Percentiles rank a stretch among this genome's conserved stretches.
phyloP scores from a whole-genome alignment of 768 basidiomycete species.

The Suillus bovinus region DNA sequence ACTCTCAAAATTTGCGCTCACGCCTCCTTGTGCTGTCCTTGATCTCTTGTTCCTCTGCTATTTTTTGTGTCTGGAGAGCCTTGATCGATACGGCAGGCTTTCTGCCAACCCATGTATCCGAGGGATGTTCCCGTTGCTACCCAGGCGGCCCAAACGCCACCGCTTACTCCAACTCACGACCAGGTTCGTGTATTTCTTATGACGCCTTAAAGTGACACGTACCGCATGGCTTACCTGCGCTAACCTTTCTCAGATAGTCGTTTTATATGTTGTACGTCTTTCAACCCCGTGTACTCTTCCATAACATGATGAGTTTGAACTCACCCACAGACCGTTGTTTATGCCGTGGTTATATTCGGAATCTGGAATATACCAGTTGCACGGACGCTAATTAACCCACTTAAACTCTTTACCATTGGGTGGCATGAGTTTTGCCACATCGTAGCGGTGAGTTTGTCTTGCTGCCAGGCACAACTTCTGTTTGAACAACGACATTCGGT shows the following conservation, averaged over 20 bases:
- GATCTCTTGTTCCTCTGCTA: slow-evolving; percentile 14
- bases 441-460: slow-evolving; percentile 53
- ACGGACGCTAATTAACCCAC: slow-evolving; percentile 75
- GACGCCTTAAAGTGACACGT: slow-evolving; percentile 18
- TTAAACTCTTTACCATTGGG: slow-evolving; percentile 86
- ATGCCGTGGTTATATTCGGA: slow-evolving; percentile 83
- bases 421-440: slow-evolving; percentile 91
- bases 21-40: slow-evolving; percentile 14
- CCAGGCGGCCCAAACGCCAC: slow-evolving; percentile 36
- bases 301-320: slow-evolving; percentile 12
- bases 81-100: slow-evolving; percentile 26
- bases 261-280: slow-evolving; percentile 70
- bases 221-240: slow-evolving; percentile 23
- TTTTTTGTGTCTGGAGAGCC: slow-evolving; percentile 8
- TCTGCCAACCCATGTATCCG: slow-evolving; percentile 34
- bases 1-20: slow-evolving; percentile 21
- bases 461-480: slow-evolving; percentile 8
- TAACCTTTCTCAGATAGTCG: slow-evolving; percentile 53
- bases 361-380: slow-evolving; percentile 86
- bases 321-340: slow-evolving; percentile 68
- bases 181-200: slow-evolving; percentile 50
- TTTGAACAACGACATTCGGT: neutral
- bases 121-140: slow-evolving; percentile 34
- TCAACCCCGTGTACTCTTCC: slow-evolving; percentile 13
- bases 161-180: slow-evolving; percentile 66